Evolutionary conservation across 2,329 filamentous ascomycete species (phyloP), one percentile per base, ranked within the genome.

Genomic region (Fusarium sp.): DNA sequence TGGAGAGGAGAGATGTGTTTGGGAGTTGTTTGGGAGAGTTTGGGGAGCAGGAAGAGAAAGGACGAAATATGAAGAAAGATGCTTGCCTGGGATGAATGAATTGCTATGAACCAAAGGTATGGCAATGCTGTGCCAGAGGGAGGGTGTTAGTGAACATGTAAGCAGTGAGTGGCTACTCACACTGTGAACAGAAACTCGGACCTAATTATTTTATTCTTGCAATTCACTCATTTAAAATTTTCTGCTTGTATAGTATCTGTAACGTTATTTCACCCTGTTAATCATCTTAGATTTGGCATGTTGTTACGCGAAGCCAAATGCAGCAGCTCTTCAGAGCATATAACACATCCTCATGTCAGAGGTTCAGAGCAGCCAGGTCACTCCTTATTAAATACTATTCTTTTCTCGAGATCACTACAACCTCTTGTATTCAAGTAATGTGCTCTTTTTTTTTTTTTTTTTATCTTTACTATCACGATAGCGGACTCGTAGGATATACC

Each of bases 131-230:
- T 13, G 4, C 4, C 13, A 19, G 15, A 14, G 17, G 49, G 17
- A n/a, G 27, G 19, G 35, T 56, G 20, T 23, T 22, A 19, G 25
- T 14, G 30, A 11, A 9, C n/a, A 30, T 23, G 3, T 10, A 37
- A 19, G 10, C 4, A 27, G 49, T 58, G 55, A 58, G 54, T 54
- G 23, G 45, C 25, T 14, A 5, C n/a, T 13, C 14, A 27, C 19
- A 20, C 32, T 19, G 23, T 17, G 7, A 20, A 19, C 33, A 20
- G n/a, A 17, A 37, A 37, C 35, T n/a, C 17, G 9, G n/a, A 4
- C 35, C 5, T n/a, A 4, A 9, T n/a, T 37, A 17, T n/a, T 37
- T n/a, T 19, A 10, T 17, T 37, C 35, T n/a, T 17, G 8, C 35
- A n/a, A 37, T 37, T 37, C 17, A n/a, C 17, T n/a, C 17, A n/a